These are phyloP conservation scores for Sporisorium scitamineum DNA, from an alignment of 1,284 basidiomycete genomes.

Conservation along the genomic window DNA sequence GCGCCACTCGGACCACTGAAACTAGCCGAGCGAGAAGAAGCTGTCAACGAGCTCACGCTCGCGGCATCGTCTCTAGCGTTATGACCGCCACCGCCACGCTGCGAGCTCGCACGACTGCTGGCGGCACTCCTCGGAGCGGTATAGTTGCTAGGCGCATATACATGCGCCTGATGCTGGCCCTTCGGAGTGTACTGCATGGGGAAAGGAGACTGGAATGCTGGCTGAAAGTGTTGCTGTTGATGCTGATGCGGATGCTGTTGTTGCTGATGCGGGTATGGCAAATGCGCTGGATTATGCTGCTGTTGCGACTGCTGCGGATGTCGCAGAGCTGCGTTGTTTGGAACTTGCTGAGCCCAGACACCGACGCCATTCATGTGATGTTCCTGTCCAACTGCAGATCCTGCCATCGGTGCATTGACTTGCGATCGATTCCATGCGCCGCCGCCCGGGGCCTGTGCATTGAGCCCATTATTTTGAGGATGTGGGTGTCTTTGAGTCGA, in stretches of 20 bases:
- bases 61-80: slow-evolving; percentile 23
- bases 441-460: not conserved
- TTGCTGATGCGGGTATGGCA: slow-evolving; percentile 2
- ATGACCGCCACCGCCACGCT: slow-evolving; percentile 10
- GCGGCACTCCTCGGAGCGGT: slow-evolving; percentile 15
- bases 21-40: slow-evolving; percentile 34
- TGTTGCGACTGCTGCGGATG: slow-evolving; percentile 11
- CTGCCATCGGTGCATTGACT: not conserved
- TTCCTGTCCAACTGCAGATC: slow-evolving; percentile 13
- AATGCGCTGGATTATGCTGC: not conserved
- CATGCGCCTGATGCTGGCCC: not conserved
- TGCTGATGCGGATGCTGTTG: not conserved
- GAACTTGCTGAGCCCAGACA: slow-evolving; percentile 41
- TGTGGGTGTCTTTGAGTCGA: slow-evolving; percentile 1
- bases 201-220: slow-evolving; percentile 5
- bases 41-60: slow-evolving; percentile 23
- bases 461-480: not conserved
- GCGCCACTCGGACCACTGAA: slow-evolving; percentile 23
- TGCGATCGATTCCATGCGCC: slow-evolving; percentile 18
- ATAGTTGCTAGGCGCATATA: not conserved
- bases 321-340: slow-evolving; percentile 8
- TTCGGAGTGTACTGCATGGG: slow-evolving; percentile 6
- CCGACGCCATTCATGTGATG: slow-evolving; percentile 22
- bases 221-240: slow-evolving; percentile 2
- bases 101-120: slow-evolving; percentile 35